These are phyloP conservation scores for Tetradesmus lagerheimii DNA, from an alignment of 139 green algal species.

Conservation along the genomic window DNA sequence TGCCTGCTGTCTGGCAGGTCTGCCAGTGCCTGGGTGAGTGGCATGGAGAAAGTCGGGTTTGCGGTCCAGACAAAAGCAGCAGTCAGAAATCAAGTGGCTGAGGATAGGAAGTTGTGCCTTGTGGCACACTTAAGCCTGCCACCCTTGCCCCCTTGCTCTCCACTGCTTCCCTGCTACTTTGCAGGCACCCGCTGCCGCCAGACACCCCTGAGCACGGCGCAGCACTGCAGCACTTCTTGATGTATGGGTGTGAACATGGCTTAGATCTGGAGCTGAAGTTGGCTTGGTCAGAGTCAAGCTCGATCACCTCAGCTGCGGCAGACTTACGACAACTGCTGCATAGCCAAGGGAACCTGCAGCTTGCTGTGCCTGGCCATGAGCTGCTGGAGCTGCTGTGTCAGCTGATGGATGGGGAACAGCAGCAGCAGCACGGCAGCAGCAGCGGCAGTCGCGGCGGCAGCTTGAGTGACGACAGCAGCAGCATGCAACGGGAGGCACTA, in stretches of 20 bases:
- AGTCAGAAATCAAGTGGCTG: no score
- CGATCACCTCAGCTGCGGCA: no score
- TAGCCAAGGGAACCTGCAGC: neutral
- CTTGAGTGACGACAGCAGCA: neutral
- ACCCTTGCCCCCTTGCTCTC: no score
- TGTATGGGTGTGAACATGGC: no score
- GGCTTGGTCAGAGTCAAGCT: no score
- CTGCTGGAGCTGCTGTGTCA: neutral
- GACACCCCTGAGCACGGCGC: slow-evolving; percentile 34
- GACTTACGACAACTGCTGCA: neutral
- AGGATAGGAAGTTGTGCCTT: no score
- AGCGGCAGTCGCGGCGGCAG: neutral
- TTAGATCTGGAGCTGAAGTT: neutral
- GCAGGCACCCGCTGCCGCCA: slow-evolving; percentile 20
- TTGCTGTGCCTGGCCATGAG: neutral
- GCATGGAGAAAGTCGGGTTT: no score
- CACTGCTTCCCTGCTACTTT: neutral
- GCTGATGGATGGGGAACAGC: neutral
- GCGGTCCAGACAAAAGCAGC: no score
- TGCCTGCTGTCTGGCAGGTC: no score
- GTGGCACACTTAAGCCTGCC: no score
- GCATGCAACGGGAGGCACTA: neutral
- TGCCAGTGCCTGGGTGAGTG: no score
- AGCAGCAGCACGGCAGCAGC: neutral
- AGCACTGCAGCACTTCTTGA: neutral